Evolutionary conservation across 73 alveolate species (phyloP).

Genomic region (Diophrys appendiculata): DNA sequence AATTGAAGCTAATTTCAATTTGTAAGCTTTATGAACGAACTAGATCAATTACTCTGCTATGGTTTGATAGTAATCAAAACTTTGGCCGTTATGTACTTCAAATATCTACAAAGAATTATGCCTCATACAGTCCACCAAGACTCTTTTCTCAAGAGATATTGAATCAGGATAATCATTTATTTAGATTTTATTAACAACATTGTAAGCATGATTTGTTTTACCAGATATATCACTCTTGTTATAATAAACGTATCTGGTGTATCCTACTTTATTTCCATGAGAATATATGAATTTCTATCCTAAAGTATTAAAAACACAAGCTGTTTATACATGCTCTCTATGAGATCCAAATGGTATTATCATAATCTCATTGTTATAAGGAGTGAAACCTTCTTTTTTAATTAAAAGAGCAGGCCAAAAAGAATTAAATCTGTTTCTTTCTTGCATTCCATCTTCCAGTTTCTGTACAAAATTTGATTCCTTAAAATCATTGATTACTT

Average conservation of each 20-base stretch:
- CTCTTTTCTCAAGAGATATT: background rate
- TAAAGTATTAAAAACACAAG: background rate
- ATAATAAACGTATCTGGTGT: background rate
- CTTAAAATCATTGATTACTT: background rate
- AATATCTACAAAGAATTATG: conserved; percentile 13
- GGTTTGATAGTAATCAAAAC: conserved; percentile 5
- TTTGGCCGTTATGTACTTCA: conserved; percentile 12
- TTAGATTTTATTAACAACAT: background rate
- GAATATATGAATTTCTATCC: conserved; percentile 2
- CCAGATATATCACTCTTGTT: background rate
- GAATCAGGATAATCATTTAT: background rate
- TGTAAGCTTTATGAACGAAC: conserved; percentile 12
- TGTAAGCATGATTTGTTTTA: conserved; percentile 21
- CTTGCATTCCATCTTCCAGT: background rate
- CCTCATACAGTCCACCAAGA: background rate
- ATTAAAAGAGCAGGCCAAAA: background rate
- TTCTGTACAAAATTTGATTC: background rate
- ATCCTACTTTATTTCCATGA: background rate
- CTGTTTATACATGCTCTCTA: background rate
- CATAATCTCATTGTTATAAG: background rate
- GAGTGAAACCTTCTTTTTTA: background rate
- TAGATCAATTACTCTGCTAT: conserved; percentile 22
- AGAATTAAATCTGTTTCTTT: too few species aligned
- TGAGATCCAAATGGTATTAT: background rate
- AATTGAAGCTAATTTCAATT: conserved; percentile 22